Percentiles rank a stretch among this genome's conserved stretches.
These are phyloP conservation scores for Trebouxia sp. DNA, from an alignment of 139 green algal genomes.

Conservation along the genomic window DNA sequence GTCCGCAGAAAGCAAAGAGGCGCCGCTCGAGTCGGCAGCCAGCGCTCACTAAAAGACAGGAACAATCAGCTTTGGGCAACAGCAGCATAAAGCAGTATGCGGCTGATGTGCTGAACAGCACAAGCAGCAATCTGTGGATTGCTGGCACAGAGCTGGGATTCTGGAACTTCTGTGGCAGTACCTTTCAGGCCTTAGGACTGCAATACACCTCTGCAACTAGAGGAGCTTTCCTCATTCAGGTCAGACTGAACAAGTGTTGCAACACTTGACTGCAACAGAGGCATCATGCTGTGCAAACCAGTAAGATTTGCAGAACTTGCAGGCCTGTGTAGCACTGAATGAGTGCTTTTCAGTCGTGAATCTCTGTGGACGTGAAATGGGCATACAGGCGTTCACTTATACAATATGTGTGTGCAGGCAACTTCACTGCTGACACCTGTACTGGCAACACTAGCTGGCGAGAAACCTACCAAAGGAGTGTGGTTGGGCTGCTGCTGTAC, in stretches of 20 bases:
- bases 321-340: no score
- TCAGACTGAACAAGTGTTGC: no score
- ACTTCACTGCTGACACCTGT: constrained; percentile 50
- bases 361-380: no score
- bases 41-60: background rate
- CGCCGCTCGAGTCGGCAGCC: background rate
- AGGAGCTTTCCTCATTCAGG: constrained; percentile 60
- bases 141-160: constrained; percentile 18
- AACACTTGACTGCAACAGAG: no score
- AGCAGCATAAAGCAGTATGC: background rate
- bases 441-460: constrained; percentile 48
- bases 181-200: constrained; percentile 40
- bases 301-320: no score
- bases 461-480: constrained; percentile 31
- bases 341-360: no score
- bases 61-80: background rate
- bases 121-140: constrained; percentile 23
- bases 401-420: background rate
- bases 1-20: background rate
- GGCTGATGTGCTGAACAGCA: background rate
- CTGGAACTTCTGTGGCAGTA: constrained; percentile 29
- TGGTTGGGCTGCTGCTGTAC: constrained; percentile 46
- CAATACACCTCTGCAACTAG: constrained; percentile 49
- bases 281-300: no score
- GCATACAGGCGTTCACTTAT: no score